Evolutionary conservation across 2,329 filamentous ascomycete species (phyloP), one percentile per base, ranked within the genome.

Genomic region (Chrysosporium queenslandicum): DNA sequence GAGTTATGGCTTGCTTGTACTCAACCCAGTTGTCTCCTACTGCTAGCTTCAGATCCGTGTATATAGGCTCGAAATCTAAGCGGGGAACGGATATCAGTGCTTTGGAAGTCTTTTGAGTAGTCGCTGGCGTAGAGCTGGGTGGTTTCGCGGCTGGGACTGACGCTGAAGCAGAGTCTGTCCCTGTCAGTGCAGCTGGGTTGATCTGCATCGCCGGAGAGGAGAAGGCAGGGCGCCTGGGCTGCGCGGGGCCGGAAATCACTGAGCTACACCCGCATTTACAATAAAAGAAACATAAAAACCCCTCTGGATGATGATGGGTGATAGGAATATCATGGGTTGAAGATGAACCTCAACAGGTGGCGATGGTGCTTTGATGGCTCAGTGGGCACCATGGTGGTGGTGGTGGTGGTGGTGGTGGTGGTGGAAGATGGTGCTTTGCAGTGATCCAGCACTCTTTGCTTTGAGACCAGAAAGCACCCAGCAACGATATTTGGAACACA

Each of bases 31-130:
- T 71, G 53, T 81, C 77, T 54, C 75, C 77, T 54, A 83, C 75
- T 18, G 75, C 74, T 47, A 72, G 69, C 62, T 83, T 83, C 50
- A 84, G 70, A 55, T 79, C 75, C 8, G 77, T 75, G 61, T 83
- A 83, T 47, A 81, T 70, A 23, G 79, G 78, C 62, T 83, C 81
- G 48, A 82, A 67, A 59, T 83, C 80, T 52, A 83, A 73, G 56
- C 81, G 77, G 58, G 78, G 79, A 21, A 78, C 74, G n/a, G 73
- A 73, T 48, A 73, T 72, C 52, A 73, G 64, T 25, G 71, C 68
- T 60, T 77, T 77, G 48, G 72, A 72, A 45, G 73, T 71, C 55
- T 77, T 77, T 56, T 74, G 63, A n/a, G 64, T 62, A 14, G 67
- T 57, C 14, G 61, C 53, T 18, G 39, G 46, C 18, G 41, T 45